Evolutionary conservation across 768 basidiomycete species (phyloP), one percentile per base, ranked within the genome.

Genomic region (Exsudoporus frostii): DNA sequence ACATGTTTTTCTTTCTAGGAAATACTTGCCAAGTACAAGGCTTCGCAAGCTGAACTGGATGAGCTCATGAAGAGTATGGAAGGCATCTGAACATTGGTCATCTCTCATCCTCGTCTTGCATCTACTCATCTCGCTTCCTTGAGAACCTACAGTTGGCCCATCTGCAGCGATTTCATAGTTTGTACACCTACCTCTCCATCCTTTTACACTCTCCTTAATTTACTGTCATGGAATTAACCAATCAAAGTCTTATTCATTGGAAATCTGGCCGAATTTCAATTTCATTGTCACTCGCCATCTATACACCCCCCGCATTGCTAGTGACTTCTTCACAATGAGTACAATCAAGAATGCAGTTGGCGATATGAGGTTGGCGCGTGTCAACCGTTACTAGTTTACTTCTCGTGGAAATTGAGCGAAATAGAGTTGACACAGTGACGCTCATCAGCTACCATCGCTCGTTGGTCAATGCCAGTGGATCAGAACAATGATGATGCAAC

Each of bases 351-450:
- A 25, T 19, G 25, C 15, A 43, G 14, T 5, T 19, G 14, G 17
- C 5, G 14, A 36, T n/a, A 15, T 7, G 17, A 22, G 29, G 24
- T 41, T 24, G 7, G 10, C 1, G 15, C 7, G 38, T 6, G 3
- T 24, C 6, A 2, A 17, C 7, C 19, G n/a, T 50, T 37, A 70
- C 25, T 25, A n/a, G n/a, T n/a, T n/a, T n/a, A 25, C 45, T 64
- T 11, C 0, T 84, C 79, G 19, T 74, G 69, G 73, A 95, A 95
- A 52, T 78, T 89, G 45, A 97, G 73, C 4, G 91, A 92, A 57
- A 97, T 67, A 4, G 91, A 93, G 68, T 96, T 97, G 54, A 96
- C 90, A 63, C 91, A 92, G 65, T 93, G 90, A 33, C 90, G 82
- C 65, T 92, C 90, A 63, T 92, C 83, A 46, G 83, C 90, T 89